Conservation (phyloP, 805 yeast species). For the Yarrowia phangngaensis region DNA sequence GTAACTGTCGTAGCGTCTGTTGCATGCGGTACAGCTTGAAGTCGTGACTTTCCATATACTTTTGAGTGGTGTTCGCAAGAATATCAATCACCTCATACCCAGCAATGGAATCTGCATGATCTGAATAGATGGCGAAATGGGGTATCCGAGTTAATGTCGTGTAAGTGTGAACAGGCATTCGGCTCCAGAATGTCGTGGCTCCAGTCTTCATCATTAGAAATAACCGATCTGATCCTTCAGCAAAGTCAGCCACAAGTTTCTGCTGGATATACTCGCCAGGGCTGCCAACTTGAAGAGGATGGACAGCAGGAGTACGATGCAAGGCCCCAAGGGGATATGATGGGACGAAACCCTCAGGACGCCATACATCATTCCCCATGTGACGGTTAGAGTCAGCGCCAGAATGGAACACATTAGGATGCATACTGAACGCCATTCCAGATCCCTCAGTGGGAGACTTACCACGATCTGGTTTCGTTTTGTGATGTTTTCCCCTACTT, state of each 20-base stretch:
- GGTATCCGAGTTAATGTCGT: constrained; percentile 39
- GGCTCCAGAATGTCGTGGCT: constrained; percentile 38
- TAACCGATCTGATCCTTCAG: constrained; percentile 32
- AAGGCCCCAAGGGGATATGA: constrained; percentile 17
- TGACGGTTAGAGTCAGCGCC: constrained; percentile 15
- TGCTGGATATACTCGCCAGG: constrained; percentile 30
- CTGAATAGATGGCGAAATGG: constrained; percentile 40
- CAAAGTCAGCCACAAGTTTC: constrained; percentile 33
- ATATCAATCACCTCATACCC: constrained; percentile 39
- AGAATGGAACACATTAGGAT: constrained; percentile 17
- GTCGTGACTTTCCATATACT: constrained; percentile 29
- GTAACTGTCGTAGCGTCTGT: constrained; percentile 32
- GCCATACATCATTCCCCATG: constrained; percentile 24
- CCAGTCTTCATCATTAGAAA: constrained; percentile 42
- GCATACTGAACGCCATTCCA: constrained; percentile 13
- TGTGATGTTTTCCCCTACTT: not conserved
- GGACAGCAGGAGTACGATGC: constrained; percentile 6
- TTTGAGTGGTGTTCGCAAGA: constrained; percentile 33
- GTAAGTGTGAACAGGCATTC: constrained; percentile 40
- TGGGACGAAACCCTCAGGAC: constrained; percentile 19
- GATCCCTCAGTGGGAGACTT: constrained; percentile 9
- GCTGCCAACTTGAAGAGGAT: constrained; percentile 6
- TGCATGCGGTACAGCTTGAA: constrained; percentile 36
- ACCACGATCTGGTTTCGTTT: not conserved
- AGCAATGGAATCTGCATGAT: constrained; percentile 36